Percentiles rank a stretch among this genome's conserved stretches.
Evolutionary conservation across 1,139 yeast genomes (phyloP).

Genomic region (Hemisphaericaspora xylanilytica): DNA sequence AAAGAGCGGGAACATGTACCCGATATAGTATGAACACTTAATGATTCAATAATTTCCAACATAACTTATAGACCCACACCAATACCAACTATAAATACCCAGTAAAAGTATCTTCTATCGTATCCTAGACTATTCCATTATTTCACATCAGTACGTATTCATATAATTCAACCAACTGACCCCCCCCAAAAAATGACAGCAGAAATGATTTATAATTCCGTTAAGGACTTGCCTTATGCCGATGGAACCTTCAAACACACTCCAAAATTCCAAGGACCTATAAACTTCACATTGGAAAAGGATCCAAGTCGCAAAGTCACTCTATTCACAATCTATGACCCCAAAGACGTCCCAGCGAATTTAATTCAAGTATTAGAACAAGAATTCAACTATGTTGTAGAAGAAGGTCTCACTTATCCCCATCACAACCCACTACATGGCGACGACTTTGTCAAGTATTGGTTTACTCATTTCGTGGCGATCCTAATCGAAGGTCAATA

Average conservation of each 20-base stretch:
- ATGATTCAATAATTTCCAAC: too few relatives aligned
- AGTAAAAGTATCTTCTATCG: not conserved
- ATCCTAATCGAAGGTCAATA: slow-evolving; percentile 42
- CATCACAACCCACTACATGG: slow-evolving; percentile 25
- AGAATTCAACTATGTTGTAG: slow-evolving; percentile 46
- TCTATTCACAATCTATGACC: slow-evolving; percentile 31
- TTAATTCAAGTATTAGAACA: slow-evolving; percentile 32
- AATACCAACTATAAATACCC: not conserved
- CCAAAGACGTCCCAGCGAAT: slow-evolving; percentile 31
- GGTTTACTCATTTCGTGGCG: slow-evolving; percentile 48
- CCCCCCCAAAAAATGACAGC: slow-evolving; percentile 3
- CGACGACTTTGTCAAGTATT: slow-evolving; percentile 37
- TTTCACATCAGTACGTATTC: not conserved
- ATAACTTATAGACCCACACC: too few relatives aligned
- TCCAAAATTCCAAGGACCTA: slow-evolving; percentile 25
- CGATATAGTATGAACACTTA: not conserved
- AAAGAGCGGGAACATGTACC: slow-evolving; percentile 4
- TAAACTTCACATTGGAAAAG: slow-evolving; percentile 30
- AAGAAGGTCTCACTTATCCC: slow-evolving; percentile 53
- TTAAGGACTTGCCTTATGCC: slow-evolving; percentile 36
- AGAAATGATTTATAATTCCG: slow-evolving; percentile 9
- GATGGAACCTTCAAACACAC: slow-evolving; percentile 23
- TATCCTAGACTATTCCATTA: not conserved
- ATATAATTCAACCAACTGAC: not conserved
- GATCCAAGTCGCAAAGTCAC: slow-evolving; percentile 29